Percentiles rank a stretch among this genome's conserved stretches.
Evolutionary conservation across 1,284 basidiomycete species (phyloP).

Genomic region (Trichosporon sp.): DNA sequence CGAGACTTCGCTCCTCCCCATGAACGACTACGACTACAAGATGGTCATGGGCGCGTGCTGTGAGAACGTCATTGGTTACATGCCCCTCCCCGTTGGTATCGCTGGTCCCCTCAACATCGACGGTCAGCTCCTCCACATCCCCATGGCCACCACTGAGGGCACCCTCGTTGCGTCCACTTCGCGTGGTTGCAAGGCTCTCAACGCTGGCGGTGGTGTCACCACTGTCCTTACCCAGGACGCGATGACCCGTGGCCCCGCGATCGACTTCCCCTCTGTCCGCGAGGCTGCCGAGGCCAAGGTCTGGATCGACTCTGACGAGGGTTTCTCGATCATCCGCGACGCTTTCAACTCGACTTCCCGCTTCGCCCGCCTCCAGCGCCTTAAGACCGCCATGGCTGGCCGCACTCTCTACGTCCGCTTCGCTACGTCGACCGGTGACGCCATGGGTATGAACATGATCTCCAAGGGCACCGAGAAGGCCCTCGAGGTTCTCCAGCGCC

Average conservation of each 20-base stretch:
- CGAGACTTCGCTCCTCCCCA: slow-evolving; percentile 77
- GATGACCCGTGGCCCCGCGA: slow-evolving; percentile 97
- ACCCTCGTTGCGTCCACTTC: slow-evolving; percentile 97
- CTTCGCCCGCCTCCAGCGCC: slow-evolving; percentile 74
- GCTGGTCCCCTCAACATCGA: slow-evolving; percentile 94
- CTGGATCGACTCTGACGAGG: slow-evolving; percentile 84
- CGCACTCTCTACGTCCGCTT: slow-evolving; percentile 94
- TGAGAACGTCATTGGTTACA: slow-evolving; percentile 97
- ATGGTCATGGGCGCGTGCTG: slow-evolving; percentile 96
- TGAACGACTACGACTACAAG: slow-evolving; percentile 85
- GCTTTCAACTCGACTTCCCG: slow-evolving; percentile 93
- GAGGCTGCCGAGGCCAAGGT: slow-evolving; percentile 77
- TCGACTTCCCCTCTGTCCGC: slow-evolving; percentile 83
- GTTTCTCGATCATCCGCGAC: slow-evolving; percentile 68
- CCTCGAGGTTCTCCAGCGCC: slow-evolving; percentile 69
- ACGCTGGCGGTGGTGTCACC: slow-evolving; percentile 89
- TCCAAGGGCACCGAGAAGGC: slow-evolving; percentile 94
- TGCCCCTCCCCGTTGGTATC: slow-evolving; percentile 92
- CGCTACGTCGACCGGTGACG: slow-evolving; percentile 91
- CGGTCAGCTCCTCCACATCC: slow-evolving; percentile 78
- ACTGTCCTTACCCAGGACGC: slow-evolving; percentile 90
- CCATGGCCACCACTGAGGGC: slow-evolving; percentile 99
- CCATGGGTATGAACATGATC: slow-evolving; percentile 99
- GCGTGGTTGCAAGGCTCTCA: slow-evolving; percentile 95
- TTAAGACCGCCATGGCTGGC: slow-evolving; percentile 84